Base-by-base conservation (phyloP, 2,329 filamentous ascomycete genomes). In the Cladobotryum protrusum region DNA sequence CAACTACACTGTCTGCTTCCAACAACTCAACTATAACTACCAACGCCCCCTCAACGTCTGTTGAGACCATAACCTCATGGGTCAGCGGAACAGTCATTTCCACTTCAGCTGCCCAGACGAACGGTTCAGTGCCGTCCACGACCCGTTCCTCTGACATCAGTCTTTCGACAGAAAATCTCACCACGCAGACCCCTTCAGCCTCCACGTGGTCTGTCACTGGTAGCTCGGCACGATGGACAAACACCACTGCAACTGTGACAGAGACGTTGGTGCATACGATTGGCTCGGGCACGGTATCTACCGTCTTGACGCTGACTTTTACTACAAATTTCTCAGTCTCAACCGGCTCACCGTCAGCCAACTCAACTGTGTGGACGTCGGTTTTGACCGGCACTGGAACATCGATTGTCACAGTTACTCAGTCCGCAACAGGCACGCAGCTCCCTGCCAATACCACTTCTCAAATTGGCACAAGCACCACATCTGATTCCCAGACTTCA, bases 361-460 rank as follows among this genome's bases (percentile, higher is more conserved):
- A 35, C 18, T 43, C 50, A 5, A 44, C 47, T 12, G 3, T 8
- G 2, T 47, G 9, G 17, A 44, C 33, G 4, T 50, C 51, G 3
- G 41, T 17, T 2, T 11, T 7, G 12, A n/a, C n/a, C 11, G 44
- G 20, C n/a, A 41, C 49, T 43, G 51, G 48, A 12, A 45, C 47
- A 15, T 36, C 37, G 6, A 14, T 35, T 4, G 9, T 29, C 11
- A 42, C 45, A 1, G 42, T 15, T 14, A 11, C 15, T n/a, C 24
- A 24, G 11, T 40, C 49, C 8, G 47, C 45, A 5, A 44, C 45
- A 2, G 45, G 24, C 34, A 44, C 49, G 9, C 44, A 32, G 20
- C 24, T 51, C 11, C 45, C 49, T 3, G 36, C 45, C 33, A 51
- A 45, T 18, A 51, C 45, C 13, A 51, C 49, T 18, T 20, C 49